A percentile compares a stretch with the other conserved stretches of the same genome.
These are phyloP conservation scores for Ambrosiella beaveri DNA, from an alignment of 2,329 filamentous ascomycete species.

Conservation along the genomic window DNA sequence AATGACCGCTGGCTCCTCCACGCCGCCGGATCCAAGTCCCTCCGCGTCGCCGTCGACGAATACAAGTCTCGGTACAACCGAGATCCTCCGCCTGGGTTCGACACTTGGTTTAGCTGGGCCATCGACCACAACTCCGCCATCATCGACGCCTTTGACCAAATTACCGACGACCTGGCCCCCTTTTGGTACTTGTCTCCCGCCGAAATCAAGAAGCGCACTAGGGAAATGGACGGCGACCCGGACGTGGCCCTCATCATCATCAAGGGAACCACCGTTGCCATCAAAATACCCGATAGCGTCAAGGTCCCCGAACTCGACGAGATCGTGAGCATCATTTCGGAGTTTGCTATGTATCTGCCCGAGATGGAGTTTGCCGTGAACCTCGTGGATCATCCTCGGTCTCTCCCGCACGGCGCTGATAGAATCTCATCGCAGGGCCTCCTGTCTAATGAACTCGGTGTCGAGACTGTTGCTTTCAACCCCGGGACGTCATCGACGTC, in stretches of 20 bases:
- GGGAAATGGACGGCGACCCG: slow-evolving; percentile 23
- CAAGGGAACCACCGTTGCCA: slow-evolving; percentile 39
- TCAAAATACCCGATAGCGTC: slow-evolving; percentile 15
- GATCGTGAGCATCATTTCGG: slow-evolving; percentile 48
- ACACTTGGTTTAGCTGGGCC: slow-evolving; percentile 70
- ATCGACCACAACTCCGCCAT: slow-evolving; percentile 48
- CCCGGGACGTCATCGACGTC: not conserved
- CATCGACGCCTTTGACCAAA: slow-evolving; percentile 67
- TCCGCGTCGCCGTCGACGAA: slow-evolving; percentile 29
- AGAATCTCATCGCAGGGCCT: not conserved
- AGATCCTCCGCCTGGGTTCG: slow-evolving; percentile 62
- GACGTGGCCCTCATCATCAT: slow-evolving; percentile 38
- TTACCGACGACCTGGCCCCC: slow-evolving; percentile 55
- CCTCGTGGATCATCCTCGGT: slow-evolving; percentile 54
- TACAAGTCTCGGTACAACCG: slow-evolving; percentile 41
- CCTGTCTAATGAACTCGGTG: not conserved
- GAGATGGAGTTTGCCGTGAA: slow-evolving; percentile 80
- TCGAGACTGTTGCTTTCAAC: not conserved
- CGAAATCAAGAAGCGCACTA: slow-evolving; percentile 44
- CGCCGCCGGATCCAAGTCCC: slow-evolving; percentile 29
- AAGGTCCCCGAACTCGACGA: slow-evolving; percentile 24
- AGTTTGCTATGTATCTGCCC: slow-evolving; percentile 56
- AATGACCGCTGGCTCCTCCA: slow-evolving; percentile 32
- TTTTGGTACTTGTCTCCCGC: slow-evolving; percentile 60
- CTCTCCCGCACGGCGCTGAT: slow-evolving; percentile 26